Conservation (phyloP, 1,284 basidiomycete species). For the Bjerkandera adusta region DNA sequence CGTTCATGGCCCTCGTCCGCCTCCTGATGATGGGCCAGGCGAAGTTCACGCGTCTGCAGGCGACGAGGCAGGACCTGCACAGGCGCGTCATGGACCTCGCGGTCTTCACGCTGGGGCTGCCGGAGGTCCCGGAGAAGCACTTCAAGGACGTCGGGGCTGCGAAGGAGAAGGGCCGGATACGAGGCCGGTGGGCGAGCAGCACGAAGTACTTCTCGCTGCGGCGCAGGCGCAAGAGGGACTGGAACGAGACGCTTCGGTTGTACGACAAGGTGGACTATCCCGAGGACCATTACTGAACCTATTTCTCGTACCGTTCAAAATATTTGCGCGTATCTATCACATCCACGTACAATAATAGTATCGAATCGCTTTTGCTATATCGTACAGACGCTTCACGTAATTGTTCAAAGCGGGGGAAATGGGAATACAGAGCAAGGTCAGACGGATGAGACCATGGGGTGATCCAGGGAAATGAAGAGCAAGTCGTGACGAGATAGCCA, state of each 20-base stretch:
- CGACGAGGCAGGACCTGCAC: slow-evolving; percentile 54
- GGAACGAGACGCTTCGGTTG: slow-evolving; percentile 79
- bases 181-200: slow-evolving; percentile 62
- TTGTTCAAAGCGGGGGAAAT: background rate
- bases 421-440: background rate
- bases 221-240: slow-evolving; percentile 78
- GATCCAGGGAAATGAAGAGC: background rate
- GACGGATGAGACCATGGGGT: background rate
- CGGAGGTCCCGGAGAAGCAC: slow-evolving; percentile 63
- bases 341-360: background rate
- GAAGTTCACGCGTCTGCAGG: slow-evolving; percentile 51
- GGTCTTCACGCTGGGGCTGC: slow-evolving; percentile 57
- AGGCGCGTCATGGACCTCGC: slow-evolving; percentile 64
- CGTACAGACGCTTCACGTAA: background rate
- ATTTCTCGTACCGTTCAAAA: background rate
- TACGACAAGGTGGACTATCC: slow-evolving; percentile 81
- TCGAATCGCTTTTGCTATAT: background rate
- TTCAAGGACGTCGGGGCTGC: slow-evolving; percentile 38
- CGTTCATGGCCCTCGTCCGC: slow-evolving; percentile 57
- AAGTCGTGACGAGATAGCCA: background rate
- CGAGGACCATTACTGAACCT: slow-evolving; percentile 32
- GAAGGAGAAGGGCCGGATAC: slow-evolving; percentile 68
- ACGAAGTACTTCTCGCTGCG: slow-evolving; percentile 76
- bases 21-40: slow-evolving; percentile 64
- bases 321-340: background rate